Percentiles rank a stretch among this genome's conserved stretches.
These are phyloP conservation scores for Barnettozyma siamensis DNA, from an alignment of 805 yeast genomes.

Conservation along the genomic window DNA sequence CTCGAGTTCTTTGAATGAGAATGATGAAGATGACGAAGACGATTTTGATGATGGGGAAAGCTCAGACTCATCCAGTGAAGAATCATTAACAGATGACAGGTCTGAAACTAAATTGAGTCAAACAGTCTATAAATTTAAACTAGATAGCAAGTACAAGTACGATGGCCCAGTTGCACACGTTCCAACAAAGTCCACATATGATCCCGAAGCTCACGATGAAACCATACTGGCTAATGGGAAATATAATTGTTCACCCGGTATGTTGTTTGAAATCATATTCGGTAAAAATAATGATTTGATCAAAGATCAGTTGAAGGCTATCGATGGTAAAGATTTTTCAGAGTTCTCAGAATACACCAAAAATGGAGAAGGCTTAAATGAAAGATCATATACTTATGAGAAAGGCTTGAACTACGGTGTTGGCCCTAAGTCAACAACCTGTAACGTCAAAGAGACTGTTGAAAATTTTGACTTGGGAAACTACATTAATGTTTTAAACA, in stretches of 20 bases:
- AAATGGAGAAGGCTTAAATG: slow-evolving; percentile 36
- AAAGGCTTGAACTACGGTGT: slow-evolving; percentile 75
- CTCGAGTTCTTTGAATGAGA: slow-evolving; percentile 13
- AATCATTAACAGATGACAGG: slow-evolving; percentile 5
- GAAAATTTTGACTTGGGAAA: slow-evolving; percentile 47
- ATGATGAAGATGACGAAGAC: slow-evolving; percentile 24
- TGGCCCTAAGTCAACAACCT: slow-evolving; percentile 90
- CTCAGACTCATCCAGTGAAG: slow-evolving; percentile 11
- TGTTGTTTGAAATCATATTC: slow-evolving; percentile 62
- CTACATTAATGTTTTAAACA: slow-evolving; percentile 54
- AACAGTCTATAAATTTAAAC: slow-evolving; percentile 31
- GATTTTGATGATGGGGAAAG: slow-evolving; percentile 23
- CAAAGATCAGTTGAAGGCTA: slow-evolving; percentile 34
- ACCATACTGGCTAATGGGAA: slow-evolving; percentile 45
- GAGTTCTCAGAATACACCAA: slow-evolving; percentile 28
- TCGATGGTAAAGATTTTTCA: slow-evolving; percentile 32
- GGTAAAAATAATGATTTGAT: slow-evolving; percentile 50
- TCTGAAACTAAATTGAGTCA: slow-evolving; percentile 14
- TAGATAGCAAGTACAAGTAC: slow-evolving; percentile 36
- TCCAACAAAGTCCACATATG: slow-evolving; percentile 46
- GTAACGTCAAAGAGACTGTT: slow-evolving; percentile 56
- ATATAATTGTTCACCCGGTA: slow-evolving; percentile 71
- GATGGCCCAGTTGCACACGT: slow-evolving; percentile 63
- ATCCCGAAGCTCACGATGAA: slow-evolving; percentile 43
- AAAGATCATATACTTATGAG: slow-evolving; percentile 57